Conservation (phyloP, 2,329 filamentous ascomycete species). For the Volutella citrinella region DNA sequence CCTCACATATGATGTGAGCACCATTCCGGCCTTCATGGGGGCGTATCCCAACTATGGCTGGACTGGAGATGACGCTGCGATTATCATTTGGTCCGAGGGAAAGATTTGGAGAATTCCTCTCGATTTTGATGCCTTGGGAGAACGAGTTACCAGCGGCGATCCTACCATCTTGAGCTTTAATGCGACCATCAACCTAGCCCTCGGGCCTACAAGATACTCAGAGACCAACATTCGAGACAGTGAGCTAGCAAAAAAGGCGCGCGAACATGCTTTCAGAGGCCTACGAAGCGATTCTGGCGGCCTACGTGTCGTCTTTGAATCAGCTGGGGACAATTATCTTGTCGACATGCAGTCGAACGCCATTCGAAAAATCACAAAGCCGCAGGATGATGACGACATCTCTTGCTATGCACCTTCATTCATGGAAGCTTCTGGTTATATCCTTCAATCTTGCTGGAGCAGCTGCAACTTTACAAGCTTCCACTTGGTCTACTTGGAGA, state of each 20-base stretch:
- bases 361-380: not conserved
- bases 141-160: not conserved
- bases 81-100: conserved; percentile 1
- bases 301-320: not conserved
- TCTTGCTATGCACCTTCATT: not conserved
- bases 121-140: not conserved
- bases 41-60: conserved; percentile 2
- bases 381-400: not conserved
- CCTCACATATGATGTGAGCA: conserved; percentile 1
- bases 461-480: not conserved
- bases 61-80: not conserved
- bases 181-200: not conserved
- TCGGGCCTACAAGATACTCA: not conserved
- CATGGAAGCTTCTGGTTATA: not conserved
- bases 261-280: not conserved
- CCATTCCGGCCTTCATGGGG: conserved; percentile 2
- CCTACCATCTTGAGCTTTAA: not conserved
- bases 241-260: not conserved
- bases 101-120: not conserved
- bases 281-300: not conserved
- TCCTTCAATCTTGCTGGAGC: conserved; percentile 1
- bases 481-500: not conserved
- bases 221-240: not conserved
- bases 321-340: not conserved
- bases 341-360: not conserved